phyloP scores from a whole-genome alignment of 169 alveolate species.

The Plasmodium berghei region DNA sequence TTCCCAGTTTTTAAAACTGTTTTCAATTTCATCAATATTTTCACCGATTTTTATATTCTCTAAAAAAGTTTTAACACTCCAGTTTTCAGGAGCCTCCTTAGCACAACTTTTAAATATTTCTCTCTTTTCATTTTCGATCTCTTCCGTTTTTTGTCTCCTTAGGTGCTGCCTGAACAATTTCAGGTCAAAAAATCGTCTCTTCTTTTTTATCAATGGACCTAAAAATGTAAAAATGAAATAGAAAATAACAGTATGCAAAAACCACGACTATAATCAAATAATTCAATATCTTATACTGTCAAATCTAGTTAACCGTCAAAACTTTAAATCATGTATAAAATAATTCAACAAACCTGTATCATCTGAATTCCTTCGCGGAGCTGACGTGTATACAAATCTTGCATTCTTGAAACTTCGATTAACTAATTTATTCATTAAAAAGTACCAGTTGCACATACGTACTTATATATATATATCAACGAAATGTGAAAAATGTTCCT shows the following conservation, averaged over 20 bases:
- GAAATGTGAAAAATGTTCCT: not conserved
- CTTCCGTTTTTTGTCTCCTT: slow-evolving; percentile 83
- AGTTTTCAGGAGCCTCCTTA: slow-evolving; percentile 87
- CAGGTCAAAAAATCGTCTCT: slow-evolving; percentile 83
- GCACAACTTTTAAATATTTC: slow-evolving; percentile 82
- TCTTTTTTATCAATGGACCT: slow-evolving; percentile 86
- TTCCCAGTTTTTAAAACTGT: slow-evolving; percentile 85
- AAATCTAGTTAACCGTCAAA: no score
- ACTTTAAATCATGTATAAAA: no score
- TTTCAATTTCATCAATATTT: slow-evolving; percentile 87
- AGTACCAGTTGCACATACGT: no score
- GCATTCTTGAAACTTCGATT: slow-evolving; percentile 21
- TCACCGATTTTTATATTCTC: slow-evolving; percentile 85
- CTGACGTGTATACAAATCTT: slow-evolving; percentile 50
- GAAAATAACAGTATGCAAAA: not conserved
- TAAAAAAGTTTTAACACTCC: slow-evolving; percentile 87
- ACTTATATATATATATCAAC: no score
- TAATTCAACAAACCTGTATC: slow-evolving; percentile 52
- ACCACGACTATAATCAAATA: not conserved
- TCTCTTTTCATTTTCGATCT: slow-evolving; percentile 84
- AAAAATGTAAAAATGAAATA: not conserved
- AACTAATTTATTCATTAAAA: slow-evolving; percentile 35
- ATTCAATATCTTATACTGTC: no score
- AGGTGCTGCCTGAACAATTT: slow-evolving; percentile 83
- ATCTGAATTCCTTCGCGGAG: slow-evolving; percentile 48